Evolutionary conservation across 139 green algal genomes (phyloP).

Genomic region (Volvox reticuliferus): DNA sequence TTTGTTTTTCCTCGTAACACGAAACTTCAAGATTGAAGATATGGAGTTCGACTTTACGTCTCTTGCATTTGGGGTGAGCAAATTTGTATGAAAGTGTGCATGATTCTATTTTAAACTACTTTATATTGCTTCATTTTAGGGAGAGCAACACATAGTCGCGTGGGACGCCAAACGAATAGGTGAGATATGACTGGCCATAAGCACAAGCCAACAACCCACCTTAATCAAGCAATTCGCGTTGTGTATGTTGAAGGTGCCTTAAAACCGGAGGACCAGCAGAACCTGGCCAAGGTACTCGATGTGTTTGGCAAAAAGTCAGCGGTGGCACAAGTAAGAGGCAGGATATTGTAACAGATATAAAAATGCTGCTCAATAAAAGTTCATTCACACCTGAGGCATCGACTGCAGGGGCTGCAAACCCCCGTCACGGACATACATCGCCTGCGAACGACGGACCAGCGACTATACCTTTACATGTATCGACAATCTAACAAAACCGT

Average conservation of each 20-base stretch:
- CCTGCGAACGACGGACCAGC: conserved; percentile 57
- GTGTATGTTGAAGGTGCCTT: conserved; percentile 16
- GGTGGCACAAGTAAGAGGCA: conserved; percentile 35
- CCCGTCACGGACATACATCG: conserved; percentile 55
- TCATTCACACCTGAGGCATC: background rate
- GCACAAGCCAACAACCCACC: background rate
- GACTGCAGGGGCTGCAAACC: conserved; percentile 45
- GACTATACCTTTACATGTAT: conserved; percentile 55
- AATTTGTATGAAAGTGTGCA: too few species aligned
- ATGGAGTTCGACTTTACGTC: conserved; percentile 47
- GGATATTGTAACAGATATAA: background rate
- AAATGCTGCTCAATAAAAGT: background rate
- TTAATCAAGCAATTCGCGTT: too few species aligned
- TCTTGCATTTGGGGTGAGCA: conserved; percentile 40
- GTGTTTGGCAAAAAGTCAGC: conserved; percentile 56
- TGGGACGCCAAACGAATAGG: conserved; percentile 34
- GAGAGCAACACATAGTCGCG: conserved; percentile 21
- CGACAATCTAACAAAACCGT: conserved; percentile 48
- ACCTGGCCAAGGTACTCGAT: conserved; percentile 38
- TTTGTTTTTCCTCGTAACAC: too few species aligned
- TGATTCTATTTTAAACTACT: too few species aligned
- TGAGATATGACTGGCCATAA: background rate
- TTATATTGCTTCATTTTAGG: background rate
- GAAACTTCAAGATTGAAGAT: too few species aligned
- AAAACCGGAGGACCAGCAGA: conserved; percentile 18